Base-by-base conservation (phyloP, 2,329 filamentous ascomycete species). In the Chrysoporthe cubensis region DNA sequence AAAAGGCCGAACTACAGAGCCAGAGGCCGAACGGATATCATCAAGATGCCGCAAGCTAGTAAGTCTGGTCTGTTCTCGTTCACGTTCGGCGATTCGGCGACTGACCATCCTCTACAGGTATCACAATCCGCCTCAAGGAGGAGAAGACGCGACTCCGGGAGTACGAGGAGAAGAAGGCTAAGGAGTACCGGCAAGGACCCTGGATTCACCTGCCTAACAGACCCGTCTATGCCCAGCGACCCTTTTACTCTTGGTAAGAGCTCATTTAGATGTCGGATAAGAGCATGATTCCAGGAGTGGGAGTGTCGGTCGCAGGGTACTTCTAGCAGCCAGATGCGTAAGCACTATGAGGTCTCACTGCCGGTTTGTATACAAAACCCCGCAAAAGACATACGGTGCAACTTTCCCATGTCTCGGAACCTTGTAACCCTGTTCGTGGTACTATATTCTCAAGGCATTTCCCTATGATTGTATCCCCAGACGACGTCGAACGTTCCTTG, bases 161-260 rank as follows among this genome's bases (percentile, higher is more conserved):
- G 76, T 88, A 91, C 75, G 84, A 92, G 67, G 94, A 97, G 75
- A 88, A 90, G 68, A 85, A 93, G 76, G 89, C 89, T 73, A 95
- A 93, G 83, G 86, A 91, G 78, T 84, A 87, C 65, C 89, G 89
- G 75, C 87, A 89, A 70, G 92, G 92, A 71, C 88, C 95, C 18
- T 97, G 95, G 95, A 87, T 91, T 14, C 93, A 94, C 74, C 82
- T 98, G 64, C 95, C 95, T 8, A 93, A 97, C 78, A 88, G 94
- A 70, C 92, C 91, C 7, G 85, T 99, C 66, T 90, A 90, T 70
- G 90, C 90, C 46, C 94, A 97, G 82, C 87, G 92, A 73, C 95
- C 93, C 76, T 96, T 96, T 79, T 96, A 96, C 80, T 88, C 91
- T 70, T 99, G 95, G 95, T 98, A 90, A 16, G 26, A 54, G 50